These are phyloP conservation scores for Cytospora chrysosperma DNA, from an alignment of 2,329 filamentous ascomycete species.

Conservation along the genomic window DNA sequence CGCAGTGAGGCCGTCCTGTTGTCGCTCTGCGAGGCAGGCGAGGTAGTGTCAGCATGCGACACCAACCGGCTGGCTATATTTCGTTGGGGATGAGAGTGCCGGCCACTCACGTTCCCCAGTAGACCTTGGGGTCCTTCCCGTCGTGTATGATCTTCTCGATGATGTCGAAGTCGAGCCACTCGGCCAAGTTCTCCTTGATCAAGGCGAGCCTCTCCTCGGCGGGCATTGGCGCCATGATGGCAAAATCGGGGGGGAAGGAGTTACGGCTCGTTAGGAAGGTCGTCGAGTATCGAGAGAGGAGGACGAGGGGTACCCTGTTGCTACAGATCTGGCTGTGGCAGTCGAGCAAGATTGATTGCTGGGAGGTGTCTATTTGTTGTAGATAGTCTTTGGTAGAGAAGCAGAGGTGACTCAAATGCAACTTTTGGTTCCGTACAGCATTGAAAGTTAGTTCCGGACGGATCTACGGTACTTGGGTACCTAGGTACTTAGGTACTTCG, in stretches of 20 bases:
- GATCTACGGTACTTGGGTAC: background rate
- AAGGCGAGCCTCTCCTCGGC: constrained; percentile 61
- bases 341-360: background rate
- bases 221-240: constrained; percentile 57
- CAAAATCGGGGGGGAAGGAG: too few relatives aligned
- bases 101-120: constrained; percentile 63
- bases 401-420: background rate
- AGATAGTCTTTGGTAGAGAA: background rate
- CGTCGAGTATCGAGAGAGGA: background rate
- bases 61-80: background rate
- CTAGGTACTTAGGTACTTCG: background rate
- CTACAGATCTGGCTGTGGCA: background rate
- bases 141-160: constrained; percentile 71
- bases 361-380: background rate
- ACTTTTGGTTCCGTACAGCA: background rate
- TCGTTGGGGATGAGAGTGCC: background rate
- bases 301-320: background rate
- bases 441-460: too few relatives aligned
- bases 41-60: constrained; percentile 10
- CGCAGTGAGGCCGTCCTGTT: constrained; percentile 83
- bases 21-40: constrained; percentile 59
- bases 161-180: constrained; percentile 81
- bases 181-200: constrained; percentile 77
- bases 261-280: background rate
- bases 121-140: constrained; percentile 72